These are phyloP conservation scores for Magnolia officinalis DNA, from an alignment of 164 flowering plant genomes.

Conservation along the genomic window DNA sequence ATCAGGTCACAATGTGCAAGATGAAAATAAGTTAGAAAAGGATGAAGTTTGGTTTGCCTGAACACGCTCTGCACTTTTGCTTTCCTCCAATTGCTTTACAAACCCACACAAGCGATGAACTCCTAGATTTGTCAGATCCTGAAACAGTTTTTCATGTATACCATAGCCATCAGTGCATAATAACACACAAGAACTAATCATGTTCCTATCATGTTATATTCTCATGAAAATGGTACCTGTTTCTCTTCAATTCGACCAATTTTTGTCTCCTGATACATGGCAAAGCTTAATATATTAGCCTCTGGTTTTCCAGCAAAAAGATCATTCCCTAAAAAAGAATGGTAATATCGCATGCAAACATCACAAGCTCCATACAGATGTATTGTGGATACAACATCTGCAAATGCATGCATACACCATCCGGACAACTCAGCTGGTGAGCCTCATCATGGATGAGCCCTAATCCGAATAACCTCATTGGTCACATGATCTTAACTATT, in stretches of 20 bases:
- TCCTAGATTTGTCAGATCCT: constrained; percentile 50
- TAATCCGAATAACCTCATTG: too few relatives aligned
- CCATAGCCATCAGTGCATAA: background rate
- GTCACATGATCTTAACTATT: too few relatives aligned
- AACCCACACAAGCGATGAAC: constrained; percentile 36
- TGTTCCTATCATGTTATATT: background rate
- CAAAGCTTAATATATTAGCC: constrained; percentile 11
- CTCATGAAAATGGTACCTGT: constrained; percentile 44
- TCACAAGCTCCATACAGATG: too few relatives aligned
- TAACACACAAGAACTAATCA: background rate
- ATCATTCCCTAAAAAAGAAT: background rate
- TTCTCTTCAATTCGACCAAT: constrained; percentile 57
- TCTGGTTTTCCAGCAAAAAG: background rate
- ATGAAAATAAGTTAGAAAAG: background rate
- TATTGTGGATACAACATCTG: too few relatives aligned
- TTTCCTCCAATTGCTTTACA: constrained; percentile 33
- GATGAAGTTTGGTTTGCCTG: constrained; percentile 35
- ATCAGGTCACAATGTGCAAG: too few relatives aligned
- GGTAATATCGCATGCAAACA: background rate
- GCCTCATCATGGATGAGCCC: too few relatives aligned
- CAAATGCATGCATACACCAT: background rate
- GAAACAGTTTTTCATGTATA: constrained; percentile 8
- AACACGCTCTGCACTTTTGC: constrained; percentile 22
- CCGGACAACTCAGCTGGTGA: too few relatives aligned
- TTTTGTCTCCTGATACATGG: constrained; percentile 54